Conservation (phyloP, 176 grass and related monocot genomes). For the Avena sativa region DNA sequence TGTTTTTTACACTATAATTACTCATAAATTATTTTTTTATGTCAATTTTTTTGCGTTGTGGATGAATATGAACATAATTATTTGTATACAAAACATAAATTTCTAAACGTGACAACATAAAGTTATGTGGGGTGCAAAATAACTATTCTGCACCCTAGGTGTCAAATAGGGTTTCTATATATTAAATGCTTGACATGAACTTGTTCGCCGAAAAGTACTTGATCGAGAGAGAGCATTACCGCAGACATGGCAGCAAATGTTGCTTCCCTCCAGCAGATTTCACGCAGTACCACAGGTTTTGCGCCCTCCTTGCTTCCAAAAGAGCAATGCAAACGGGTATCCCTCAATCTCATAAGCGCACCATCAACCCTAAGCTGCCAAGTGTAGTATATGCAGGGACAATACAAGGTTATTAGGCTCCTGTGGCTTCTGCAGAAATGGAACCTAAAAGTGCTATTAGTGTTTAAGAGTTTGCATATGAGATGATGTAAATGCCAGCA, state of each 20-base stretch:
- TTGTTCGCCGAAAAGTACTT: not conserved
- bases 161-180: not conserved
- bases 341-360: conserved; percentile 86
- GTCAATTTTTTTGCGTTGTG: too few relatives aligned
- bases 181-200: not conserved
- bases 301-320: conserved; percentile 62
- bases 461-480: not conserved
- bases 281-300: conserved; percentile 68
- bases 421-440: not conserved
- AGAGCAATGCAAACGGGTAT: conserved; percentile 79
- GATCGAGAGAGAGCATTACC: conserved; percentile 53
- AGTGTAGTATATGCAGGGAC: conserved; percentile 4
- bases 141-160: too few relatives aligned
- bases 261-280: conserved; percentile 89
- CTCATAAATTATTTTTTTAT: too few relatives aligned
- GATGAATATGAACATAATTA: too few relatives aligned
- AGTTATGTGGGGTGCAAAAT: too few relatives aligned
- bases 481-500: not conserved
- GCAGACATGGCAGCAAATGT: conserved; percentile 70
- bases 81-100: too few relatives aligned
- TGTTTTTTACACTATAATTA: too few relatives aligned
- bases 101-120: too few relatives aligned
- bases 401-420: conserved; percentile 5
- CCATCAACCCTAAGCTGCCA: conserved; percentile 90
- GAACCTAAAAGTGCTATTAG: not conserved